Evolutionary conservation across 306 rosid species (phyloP).

Genomic region (Erythrophleum fordii): DNA sequence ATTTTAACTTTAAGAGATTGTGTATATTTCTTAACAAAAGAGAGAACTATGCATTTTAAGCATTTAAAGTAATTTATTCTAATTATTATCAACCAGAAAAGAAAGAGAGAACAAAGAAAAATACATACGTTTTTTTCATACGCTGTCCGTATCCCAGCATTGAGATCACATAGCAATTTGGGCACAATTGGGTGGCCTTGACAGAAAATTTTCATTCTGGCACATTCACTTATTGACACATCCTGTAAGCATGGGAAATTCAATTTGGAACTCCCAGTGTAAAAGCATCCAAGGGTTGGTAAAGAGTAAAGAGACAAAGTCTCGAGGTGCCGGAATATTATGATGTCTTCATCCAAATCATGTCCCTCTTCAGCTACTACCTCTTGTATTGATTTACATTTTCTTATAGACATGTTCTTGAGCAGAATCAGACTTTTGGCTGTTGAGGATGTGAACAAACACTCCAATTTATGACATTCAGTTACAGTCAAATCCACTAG

Average conservation of each 20-base stretch:
- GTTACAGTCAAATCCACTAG: not conserved
- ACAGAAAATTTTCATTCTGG: not conserved
- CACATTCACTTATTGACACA: not conserved
- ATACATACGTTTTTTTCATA: too few relatives aligned
- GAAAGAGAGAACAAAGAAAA: too few relatives aligned
- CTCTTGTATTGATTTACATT: too few relatives aligned
- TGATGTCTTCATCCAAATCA: not conserved
- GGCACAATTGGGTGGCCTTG: not conserved
- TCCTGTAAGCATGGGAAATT: constrained; percentile 27
- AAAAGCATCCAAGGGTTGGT: constrained; percentile 20
- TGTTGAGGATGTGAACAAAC: too few relatives aligned
- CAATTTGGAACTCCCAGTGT: not conserved
- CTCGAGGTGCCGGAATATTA: constrained; percentile 12
- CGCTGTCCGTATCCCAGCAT: too few relatives aligned
- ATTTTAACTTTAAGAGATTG: too few relatives aligned
- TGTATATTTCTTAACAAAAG: too few relatives aligned
- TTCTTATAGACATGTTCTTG: too few relatives aligned
- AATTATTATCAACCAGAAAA: too few relatives aligned
- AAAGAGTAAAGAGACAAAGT: not conserved
- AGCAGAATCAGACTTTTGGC: too few relatives aligned
- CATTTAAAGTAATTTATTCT: too few relatives aligned
- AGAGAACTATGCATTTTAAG: not conserved
- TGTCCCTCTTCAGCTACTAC: not conserved
- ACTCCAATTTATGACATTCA: constrained; percentile 2
- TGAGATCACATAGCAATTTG: too few relatives aligned